These are phyloP conservation scores for Nemania sp. DNA, from an alignment of 2,329 filamentous ascomycete species.

Conservation along the genomic window DNA sequence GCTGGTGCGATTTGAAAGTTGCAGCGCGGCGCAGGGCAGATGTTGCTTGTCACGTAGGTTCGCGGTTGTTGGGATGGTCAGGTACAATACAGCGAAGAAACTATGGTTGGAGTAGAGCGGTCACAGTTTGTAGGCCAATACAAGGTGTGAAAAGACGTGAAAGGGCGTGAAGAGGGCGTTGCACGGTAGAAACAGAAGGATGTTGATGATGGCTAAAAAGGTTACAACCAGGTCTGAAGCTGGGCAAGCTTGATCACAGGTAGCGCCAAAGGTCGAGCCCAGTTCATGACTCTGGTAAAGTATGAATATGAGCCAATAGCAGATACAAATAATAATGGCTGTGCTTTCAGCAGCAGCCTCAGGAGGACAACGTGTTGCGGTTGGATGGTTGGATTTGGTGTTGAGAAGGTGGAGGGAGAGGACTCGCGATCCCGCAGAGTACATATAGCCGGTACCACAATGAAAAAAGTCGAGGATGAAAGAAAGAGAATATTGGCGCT, in stretches of 20 bases:
- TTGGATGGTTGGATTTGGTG: neutral
- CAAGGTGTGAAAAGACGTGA: neutral
- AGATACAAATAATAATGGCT: neutral
- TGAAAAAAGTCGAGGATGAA: constrained; percentile 18
- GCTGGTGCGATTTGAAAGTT: neutral
- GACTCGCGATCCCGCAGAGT: constrained; percentile 12
- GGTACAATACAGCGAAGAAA: neutral
- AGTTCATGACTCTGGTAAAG: constrained; percentile 12
- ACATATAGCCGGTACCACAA: constrained; percentile 4
- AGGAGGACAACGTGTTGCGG: neutral
- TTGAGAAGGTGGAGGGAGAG: constrained; percentile 5
- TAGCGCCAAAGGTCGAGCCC: constrained; percentile 15
- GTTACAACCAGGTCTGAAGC: constrained; percentile 25
- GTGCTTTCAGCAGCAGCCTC: neutral
- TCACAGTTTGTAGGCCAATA: neutral
- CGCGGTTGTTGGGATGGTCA: neutral
- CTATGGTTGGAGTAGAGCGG: neutral
- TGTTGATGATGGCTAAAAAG: neutral
- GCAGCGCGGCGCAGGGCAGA: neutral
- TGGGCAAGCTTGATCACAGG: constrained; percentile 22
- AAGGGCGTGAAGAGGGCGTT: neutral
- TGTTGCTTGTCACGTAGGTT: too few relatives aligned
- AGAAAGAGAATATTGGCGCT: constrained; percentile 18
- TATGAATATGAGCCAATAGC: neutral
- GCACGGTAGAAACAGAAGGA: constrained; percentile 7